These are phyloP conservation scores for Microsporum canis DNA, from an alignment of 2,329 filamentous ascomycete species.

Conservation along the genomic window DNA sequence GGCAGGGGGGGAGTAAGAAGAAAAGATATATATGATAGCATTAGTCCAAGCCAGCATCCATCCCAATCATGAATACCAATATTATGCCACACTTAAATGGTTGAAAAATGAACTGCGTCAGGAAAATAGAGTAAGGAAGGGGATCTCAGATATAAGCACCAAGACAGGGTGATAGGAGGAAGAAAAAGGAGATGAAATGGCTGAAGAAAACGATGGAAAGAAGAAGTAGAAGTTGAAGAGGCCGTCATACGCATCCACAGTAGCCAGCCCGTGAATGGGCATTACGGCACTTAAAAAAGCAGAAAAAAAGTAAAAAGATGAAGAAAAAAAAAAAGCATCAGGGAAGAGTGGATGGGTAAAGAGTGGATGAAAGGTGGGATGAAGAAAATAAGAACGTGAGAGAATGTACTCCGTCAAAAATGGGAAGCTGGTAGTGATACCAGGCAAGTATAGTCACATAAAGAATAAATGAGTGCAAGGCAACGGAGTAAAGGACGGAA, in stretches of 20 bases:
- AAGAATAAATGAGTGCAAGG: background rate
- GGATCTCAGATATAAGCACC: background rate
- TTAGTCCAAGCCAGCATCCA: conserved; percentile 4
- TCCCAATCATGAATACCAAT: conserved; percentile 5
- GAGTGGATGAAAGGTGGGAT: background rate
- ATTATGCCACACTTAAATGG: background rate
- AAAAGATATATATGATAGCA: conserved; percentile 4
- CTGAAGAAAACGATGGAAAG: background rate
- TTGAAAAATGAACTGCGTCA: background rate
- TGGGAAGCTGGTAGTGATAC: background rate
- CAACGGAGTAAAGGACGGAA: background rate
- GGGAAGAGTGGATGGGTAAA: background rate
- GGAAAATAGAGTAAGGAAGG: background rate
- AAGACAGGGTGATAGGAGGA: background rate
- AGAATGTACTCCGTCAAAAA: background rate
- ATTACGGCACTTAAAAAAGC: background rate
- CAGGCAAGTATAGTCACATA: background rate
- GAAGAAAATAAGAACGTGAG: background rate
- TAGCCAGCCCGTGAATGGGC: background rate
- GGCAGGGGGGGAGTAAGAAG: background rate
- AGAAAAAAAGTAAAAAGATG: background rate
- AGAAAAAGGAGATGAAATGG: background rate
- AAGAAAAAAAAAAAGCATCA: background rate
- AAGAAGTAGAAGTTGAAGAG: background rate
- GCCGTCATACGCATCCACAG: background rate